A percentile compares a stretch with the other conserved stretches of the same genome.
Evolutionary conservation across 257 asterid species (phyloP).

Genomic region (Scutellaria galericulata): DNA sequence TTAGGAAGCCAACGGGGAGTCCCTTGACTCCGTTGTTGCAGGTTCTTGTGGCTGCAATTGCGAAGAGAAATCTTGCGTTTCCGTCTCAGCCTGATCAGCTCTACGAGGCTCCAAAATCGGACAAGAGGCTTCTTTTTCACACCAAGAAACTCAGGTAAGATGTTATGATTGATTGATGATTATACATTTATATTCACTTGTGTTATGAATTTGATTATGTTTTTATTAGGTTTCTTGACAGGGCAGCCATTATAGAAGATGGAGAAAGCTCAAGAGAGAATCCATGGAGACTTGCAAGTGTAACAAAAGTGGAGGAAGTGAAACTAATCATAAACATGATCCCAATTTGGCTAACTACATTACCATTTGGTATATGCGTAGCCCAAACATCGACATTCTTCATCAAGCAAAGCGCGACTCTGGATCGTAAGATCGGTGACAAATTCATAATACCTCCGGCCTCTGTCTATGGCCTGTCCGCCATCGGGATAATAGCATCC

Average conservation of each 20-base stretch:
- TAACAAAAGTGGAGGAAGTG: conserved; percentile 71
- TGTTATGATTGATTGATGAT: too few species aligned
- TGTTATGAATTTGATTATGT: background rate
- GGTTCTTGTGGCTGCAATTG: conserved; percentile 66
- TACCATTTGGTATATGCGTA: conserved; percentile 73
- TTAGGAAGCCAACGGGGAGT: conserved; percentile 61
- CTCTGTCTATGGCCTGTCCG: conserved; percentile 57
- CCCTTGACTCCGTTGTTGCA: conserved; percentile 76
- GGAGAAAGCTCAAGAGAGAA: conserved; percentile 25
- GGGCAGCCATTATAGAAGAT: conserved; percentile 69
- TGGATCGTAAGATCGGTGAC: conserved; percentile 46
- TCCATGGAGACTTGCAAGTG: conserved; percentile 68
- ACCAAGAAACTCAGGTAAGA: conserved; percentile 62
- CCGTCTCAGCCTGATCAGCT: conserved; percentile 51
- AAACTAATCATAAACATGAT: conserved; percentile 68
- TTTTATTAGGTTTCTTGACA: conserved; percentile 68
- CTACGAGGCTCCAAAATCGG: conserved; percentile 56
- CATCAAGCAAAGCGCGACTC: conserved; percentile 66
- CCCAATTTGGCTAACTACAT: conserved; percentile 76
- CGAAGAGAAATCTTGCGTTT: conserved; percentile 56
- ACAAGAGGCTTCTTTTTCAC: conserved; percentile 57
- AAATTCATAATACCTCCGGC: conserved; percentile 71
- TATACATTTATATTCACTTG: too few species aligned
- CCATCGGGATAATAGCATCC: conserved; percentile 56
- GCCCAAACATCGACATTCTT: conserved; percentile 80